These are phyloP conservation scores for Neopestalotiopsis sp. DNA, from an alignment of 2,329 filamentous ascomycete genomes.

Conservation along the genomic window DNA sequence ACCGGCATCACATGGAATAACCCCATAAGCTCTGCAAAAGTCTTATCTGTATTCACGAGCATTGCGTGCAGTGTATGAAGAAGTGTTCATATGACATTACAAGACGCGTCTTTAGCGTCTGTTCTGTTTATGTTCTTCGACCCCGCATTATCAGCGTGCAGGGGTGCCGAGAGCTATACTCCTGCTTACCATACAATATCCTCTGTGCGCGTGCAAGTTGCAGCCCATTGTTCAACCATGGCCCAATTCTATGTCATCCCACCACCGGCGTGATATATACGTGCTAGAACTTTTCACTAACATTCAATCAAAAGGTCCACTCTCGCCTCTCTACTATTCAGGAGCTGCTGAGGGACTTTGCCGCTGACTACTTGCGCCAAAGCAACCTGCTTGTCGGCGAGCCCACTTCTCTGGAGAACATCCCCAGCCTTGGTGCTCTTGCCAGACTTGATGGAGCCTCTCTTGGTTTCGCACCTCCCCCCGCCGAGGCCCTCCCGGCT, in stretches of 20 bases:
- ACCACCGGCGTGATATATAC: not conserved
- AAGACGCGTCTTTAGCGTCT: not conserved
- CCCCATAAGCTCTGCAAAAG: not conserved
- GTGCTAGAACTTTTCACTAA: slow-evolving; percentile 38
- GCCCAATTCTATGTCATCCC: not conserved
- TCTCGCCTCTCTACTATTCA: slow-evolving; percentile 80
- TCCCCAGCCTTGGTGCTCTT: slow-evolving; percentile 40
- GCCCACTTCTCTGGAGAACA: slow-evolving; percentile 55
- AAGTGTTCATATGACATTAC: not conserved
- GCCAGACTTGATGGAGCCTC: slow-evolving; percentile 58
- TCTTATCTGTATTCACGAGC: not conserved
- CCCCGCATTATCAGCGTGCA: not conserved
- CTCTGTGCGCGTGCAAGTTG: not conserved
- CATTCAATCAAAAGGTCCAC: slow-evolving; percentile 62
- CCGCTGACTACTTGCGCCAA: slow-evolving; percentile 85
- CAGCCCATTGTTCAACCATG: not conserved
- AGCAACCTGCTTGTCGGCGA: slow-evolving; percentile 81
- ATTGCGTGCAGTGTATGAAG: not conserved
- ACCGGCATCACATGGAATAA: not conserved
- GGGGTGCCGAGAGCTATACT: not conserved
- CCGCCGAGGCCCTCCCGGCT: slow-evolving; percentile 40
- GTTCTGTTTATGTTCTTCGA: not conserved
- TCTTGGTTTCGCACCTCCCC: slow-evolving; percentile 33
- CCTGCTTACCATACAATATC: not conserved
- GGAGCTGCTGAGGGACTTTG: slow-evolving; percentile 78